A percentile compares a stretch with the other conserved stretches of the same genome.
Conservation (phyloP, 345 rosid species). For the Aegle marmelos region DNA sequence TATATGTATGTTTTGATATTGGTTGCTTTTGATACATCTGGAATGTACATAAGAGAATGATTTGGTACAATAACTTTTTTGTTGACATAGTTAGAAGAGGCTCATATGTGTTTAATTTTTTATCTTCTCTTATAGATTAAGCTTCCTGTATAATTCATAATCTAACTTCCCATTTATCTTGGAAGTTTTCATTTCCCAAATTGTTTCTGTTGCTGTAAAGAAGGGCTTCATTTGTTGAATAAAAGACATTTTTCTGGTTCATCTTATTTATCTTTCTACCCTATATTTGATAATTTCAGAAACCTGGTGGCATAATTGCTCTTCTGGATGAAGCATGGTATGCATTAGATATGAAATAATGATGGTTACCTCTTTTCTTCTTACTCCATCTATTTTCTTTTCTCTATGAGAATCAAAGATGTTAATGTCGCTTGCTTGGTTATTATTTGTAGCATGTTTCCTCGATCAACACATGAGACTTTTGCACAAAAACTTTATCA, state of each 20-base stretch:
- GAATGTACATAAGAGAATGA: neutral
- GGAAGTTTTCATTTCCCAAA: neutral
- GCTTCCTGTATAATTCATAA: neutral
- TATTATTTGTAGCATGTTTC: constrained; percentile 78
- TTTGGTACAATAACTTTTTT: neutral
- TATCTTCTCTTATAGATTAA: neutral
- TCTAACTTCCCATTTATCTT: neutral
- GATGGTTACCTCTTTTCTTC: neutral
- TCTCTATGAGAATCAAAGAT: constrained; percentile 14
- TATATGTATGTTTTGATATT: neutral
- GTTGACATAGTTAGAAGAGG: neutral
- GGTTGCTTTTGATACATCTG: neutral
- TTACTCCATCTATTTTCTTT: neutral
- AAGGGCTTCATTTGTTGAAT: neutral
- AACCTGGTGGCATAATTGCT: constrained; percentile 98
- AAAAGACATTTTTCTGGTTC: neutral
- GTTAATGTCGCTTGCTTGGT: constrained; percentile 15
- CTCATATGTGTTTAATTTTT: neutral
- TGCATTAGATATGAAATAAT: constrained; percentile 18
- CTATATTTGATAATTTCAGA: constrained; percentile 53
- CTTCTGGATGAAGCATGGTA: constrained; percentile 99
- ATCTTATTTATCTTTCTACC: constrained; percentile 22
- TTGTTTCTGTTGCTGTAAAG: neutral
- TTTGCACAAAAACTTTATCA: constrained; percentile 95
- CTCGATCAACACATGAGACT: constrained; percentile 95